phyloP scores from a whole-genome alignment of 2,329 filamentous ascomycete species.

The Volutella citrinella region DNA sequence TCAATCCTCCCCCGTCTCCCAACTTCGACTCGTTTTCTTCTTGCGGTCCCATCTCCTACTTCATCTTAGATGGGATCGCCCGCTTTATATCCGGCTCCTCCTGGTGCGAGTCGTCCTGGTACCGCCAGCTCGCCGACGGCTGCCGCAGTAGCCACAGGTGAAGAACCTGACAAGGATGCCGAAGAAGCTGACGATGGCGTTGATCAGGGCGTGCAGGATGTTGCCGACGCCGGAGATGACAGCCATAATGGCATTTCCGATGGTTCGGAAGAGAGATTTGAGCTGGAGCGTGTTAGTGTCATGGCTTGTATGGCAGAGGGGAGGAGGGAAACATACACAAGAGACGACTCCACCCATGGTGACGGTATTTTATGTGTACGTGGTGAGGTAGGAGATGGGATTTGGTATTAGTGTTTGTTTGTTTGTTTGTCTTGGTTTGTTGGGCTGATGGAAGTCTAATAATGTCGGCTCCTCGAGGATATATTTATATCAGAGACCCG shows the following conservation, averaged over 20 bases:
- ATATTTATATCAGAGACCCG: too few relatives aligned
- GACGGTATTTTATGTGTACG: constrained; percentile 16
- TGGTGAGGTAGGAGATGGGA: constrained; percentile 10
- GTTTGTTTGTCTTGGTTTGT: constrained; percentile 7
- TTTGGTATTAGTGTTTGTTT: neutral
- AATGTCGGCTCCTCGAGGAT: too few relatives aligned
- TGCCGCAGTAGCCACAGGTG: constrained; percentile 46
- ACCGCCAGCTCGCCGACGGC: constrained; percentile 13
- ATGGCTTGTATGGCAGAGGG: neutral
- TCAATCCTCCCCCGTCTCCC: constrained; percentile 1
- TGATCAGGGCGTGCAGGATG: constrained; percentile 65
- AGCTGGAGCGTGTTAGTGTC: constrained; percentile 42
- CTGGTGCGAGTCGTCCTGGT: constrained; percentile 15
- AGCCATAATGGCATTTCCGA: constrained; percentile 65
- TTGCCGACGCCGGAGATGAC: constrained; percentile 64
- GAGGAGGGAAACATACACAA: constrained; percentile 61
- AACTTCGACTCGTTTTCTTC: constrained; percentile 1
- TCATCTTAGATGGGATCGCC: too few relatives aligned
- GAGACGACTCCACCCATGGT: constrained; percentile 80
- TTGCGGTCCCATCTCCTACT: constrained; percentile 4
- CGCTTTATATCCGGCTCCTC: constrained; percentile 21
- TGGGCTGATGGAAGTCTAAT: too few relatives aligned
- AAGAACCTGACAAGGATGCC: constrained; percentile 66
- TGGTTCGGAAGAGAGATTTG: constrained; percentile 56
- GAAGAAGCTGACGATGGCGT: constrained; percentile 62